Conservation (phyloP, 768 basidiomycete species). For the Panaeolus cyanescens region DNA sequence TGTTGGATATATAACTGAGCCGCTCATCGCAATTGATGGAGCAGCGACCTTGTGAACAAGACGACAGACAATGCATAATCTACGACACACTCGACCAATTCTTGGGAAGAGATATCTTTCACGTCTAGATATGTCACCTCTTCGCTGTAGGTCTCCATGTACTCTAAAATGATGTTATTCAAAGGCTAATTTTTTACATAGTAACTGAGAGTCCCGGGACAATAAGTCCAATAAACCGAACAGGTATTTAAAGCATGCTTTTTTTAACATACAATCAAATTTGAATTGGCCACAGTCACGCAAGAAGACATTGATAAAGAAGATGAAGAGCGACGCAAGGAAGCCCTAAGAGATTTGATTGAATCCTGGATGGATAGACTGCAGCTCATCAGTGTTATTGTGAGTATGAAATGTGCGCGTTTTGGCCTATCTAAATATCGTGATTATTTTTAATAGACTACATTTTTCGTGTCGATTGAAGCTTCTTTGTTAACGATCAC, state of each 20-base stretch:
- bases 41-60: too few species aligned
- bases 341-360: slow-evolving; percentile 50
- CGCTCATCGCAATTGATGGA: too few species aligned
- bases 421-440: neutral
- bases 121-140: too few species aligned
- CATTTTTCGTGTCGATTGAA: slow-evolving; percentile 63
- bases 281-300: slow-evolving; percentile 15
- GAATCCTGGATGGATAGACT: slow-evolving; percentile 65
- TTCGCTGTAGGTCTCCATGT: too few species aligned
- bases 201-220: too few species aligned
- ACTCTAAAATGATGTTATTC: too few species aligned
- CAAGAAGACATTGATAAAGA: slow-evolving; percentile 51
- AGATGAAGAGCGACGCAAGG: slow-evolving; percentile 45
- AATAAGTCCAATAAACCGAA: neutral
- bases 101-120: too few species aligned
- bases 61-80: too few species aligned
- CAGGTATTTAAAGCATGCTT: neutral
- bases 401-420: slow-evolving; percentile 35
- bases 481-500: slow-evolving; percentile 53
- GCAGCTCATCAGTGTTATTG: slow-evolving; percentile 61
- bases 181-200: too few species aligned
- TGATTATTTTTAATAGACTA: slow-evolving; percentile 40
- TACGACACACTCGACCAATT: too few species aligned
- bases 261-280: too few species aligned
- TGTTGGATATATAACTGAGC: too few species aligned